Evolutionary conservation across 2,329 filamentous ascomycete species (phyloP).

Genomic region (Pyrenophora teres): DNA sequence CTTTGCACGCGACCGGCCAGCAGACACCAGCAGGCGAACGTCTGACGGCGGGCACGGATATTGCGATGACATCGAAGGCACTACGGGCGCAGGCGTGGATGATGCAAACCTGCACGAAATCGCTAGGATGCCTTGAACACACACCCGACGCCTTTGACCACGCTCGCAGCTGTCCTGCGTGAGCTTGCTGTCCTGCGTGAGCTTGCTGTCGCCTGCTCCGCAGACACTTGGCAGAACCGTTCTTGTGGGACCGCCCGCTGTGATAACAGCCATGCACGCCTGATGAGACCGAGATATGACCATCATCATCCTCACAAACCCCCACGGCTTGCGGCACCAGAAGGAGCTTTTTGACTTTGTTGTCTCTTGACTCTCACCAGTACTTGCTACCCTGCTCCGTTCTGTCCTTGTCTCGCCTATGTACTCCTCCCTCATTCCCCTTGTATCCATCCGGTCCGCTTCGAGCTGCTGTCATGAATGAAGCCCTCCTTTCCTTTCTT

Average conservation of each 20-base stretch:
- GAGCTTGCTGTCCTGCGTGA: constrained; percentile 29
- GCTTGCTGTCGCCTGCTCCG: constrained; percentile 32
- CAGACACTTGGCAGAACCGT: constrained; percentile 38
- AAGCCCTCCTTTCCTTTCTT: too few relatives aligned
- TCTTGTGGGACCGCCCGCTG: constrained; percentile 25
- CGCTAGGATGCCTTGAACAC: constrained; percentile 15
- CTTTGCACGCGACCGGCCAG: constrained; percentile 27
- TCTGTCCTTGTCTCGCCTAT: too few relatives aligned
- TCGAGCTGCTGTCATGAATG: too few relatives aligned
- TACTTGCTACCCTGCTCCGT: neutral
- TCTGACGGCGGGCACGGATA: constrained; percentile 25
- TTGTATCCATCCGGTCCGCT: neutral
- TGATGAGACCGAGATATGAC: constrained; percentile 45
- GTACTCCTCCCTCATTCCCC: neutral
- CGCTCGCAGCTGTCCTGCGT: constrained; percentile 15
- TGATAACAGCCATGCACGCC: constrained; percentile 41
- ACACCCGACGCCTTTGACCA: constrained; percentile 3
- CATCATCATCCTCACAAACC: constrained; percentile 25
- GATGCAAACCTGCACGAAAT: constrained; percentile 29
- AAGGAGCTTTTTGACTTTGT: neutral
- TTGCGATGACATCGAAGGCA: constrained; percentile 36
- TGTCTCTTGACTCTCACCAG: too few relatives aligned
- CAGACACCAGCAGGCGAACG: constrained; percentile 15
- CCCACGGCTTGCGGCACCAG: constrained; percentile 21
- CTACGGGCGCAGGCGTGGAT: constrained; percentile 18